phyloP scores from a whole-genome alignment of 2,329 filamentous ascomycete genomes.

The Trichoderma sp. region DNA sequence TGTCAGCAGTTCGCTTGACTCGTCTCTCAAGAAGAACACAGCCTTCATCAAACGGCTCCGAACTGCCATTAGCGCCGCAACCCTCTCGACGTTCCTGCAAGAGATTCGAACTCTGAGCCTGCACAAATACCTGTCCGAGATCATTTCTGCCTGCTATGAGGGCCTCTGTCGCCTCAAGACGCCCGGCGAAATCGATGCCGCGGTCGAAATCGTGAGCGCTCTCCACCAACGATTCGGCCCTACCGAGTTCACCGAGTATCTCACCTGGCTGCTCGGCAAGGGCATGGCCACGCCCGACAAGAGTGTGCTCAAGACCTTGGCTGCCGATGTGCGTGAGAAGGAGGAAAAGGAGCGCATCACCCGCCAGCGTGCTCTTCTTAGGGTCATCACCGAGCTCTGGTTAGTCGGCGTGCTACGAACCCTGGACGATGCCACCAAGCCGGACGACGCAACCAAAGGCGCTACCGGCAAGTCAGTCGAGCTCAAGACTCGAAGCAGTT shows the following conservation, averaged over 20 bases:
- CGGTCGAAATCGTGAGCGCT: slow-evolving; percentile 91
- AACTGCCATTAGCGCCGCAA: slow-evolving; percentile 80
- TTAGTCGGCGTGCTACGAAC: slow-evolving; percentile 85
- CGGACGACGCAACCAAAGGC: slow-evolving; percentile 65
- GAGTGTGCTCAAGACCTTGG: slow-evolving; percentile 73
- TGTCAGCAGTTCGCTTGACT: slow-evolving; percentile 81
- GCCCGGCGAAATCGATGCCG: slow-evolving; percentile 86
- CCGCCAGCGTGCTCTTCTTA: slow-evolving; percentile 81
- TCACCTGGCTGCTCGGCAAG: slow-evolving; percentile 90
- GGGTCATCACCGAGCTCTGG: slow-evolving; percentile 95
- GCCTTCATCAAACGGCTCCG: slow-evolving; percentile 96
- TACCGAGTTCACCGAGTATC: slow-evolving; percentile 83
- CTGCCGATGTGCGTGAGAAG: slow-evolving; percentile 82
- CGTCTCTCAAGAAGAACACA: slow-evolving; percentile 96
- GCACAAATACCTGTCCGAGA: slow-evolving; percentile 95
- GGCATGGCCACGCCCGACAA: slow-evolving; percentile 91
- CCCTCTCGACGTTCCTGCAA: slow-evolving; percentile 80
- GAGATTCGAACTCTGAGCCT: slow-evolving; percentile 89
- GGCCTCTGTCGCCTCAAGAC: slow-evolving; percentile 90
- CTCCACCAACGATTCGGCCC: slow-evolving; percentile 94
- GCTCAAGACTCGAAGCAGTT: slow-evolving; percentile 56
- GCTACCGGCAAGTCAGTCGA: slow-evolving; percentile 64
- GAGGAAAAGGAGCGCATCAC: slow-evolving; percentile 93
- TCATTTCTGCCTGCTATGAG: slow-evolving; percentile 93
- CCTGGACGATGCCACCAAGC: slow-evolving; percentile 65